Conservation (phyloP, 495 filamentous ascomycete genomes). For the Aspergillus conjunctus region DNA sequence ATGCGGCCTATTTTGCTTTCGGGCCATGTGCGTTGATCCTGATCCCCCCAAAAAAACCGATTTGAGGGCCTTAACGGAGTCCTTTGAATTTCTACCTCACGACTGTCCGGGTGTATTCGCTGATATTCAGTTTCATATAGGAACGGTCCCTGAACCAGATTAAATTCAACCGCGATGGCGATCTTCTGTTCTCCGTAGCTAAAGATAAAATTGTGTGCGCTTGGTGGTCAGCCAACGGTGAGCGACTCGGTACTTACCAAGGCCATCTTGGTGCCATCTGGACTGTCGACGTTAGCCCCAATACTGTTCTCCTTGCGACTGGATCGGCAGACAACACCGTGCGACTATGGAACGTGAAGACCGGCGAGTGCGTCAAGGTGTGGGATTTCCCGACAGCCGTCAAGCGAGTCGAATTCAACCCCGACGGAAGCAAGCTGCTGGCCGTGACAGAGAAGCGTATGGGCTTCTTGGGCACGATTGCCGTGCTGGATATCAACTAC, state of each 20-base stretch:
- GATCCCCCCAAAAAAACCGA: slow-evolving; percentile 14
- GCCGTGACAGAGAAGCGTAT: slow-evolving; percentile 98
- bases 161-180: slow-evolving; percentile 95
- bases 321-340: slow-evolving; percentile 98
- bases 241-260: slow-evolving; percentile 92
- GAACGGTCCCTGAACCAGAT: slow-evolving; percentile 98
- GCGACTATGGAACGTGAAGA: slow-evolving; percentile 93
- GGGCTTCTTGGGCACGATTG: slow-evolving; percentile 90
- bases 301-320: slow-evolving; percentile 87
- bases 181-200: slow-evolving; percentile 93
- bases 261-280: slow-evolving; percentile 97
- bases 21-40: slow-evolving; percentile 71
- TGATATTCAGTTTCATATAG: slow-evolving; percentile 36
- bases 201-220: slow-evolving; percentile 97
- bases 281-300: slow-evolving; percentile 97
- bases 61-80: no score
- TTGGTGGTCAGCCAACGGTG: slow-evolving; percentile 93
- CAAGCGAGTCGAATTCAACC: slow-evolving; percentile 93
- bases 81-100: neutral
- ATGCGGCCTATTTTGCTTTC: slow-evolving; percentile 96
- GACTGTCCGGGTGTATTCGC: slow-evolving; percentile 25
- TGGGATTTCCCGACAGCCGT: slow-evolving; percentile 97
- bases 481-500: slow-evolving; percentile 80
- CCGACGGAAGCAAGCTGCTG: slow-evolving; percentile 84
- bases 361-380: slow-evolving; percentile 87